Percentiles rank a stretch among this genome's conserved stretches.
Conservation (phyloP, 495 filamentous ascomycete genomes). For the Parachaetomium inaequale region DNA sequence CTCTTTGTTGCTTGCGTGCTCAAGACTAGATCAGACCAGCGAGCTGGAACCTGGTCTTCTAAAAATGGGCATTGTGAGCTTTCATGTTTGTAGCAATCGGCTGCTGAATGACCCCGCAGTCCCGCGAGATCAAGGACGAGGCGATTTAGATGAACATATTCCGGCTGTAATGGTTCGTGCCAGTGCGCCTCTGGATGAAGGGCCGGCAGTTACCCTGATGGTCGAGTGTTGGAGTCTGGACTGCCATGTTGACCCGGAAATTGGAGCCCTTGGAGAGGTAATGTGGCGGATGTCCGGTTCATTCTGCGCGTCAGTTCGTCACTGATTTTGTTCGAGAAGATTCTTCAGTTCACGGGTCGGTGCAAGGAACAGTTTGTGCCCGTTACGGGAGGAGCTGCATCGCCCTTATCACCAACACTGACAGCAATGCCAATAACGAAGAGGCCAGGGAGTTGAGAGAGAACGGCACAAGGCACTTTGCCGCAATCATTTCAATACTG, state of each 20-base stretch:
- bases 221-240: background rate
- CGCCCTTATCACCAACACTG: background rate
- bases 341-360: too few relatives aligned
- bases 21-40: background rate
- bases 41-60: background rate
- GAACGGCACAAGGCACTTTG: background rate
- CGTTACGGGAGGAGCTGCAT: background rate
- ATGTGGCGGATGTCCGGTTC: too few relatives aligned
- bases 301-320: background rate
- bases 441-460: background rate
- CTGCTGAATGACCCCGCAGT: background rate
- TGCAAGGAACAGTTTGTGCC: background rate
- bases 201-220: slow-evolving; percentile 6
- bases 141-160: slow-evolving; percentile 1
- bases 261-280: background rate
- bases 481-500: background rate
- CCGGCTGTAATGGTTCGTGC: background rate
- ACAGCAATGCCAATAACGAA: background rate
- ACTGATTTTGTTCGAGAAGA: too few relatives aligned
- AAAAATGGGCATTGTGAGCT: background rate
- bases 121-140: background rate
- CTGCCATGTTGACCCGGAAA: slow-evolving; percentile 1
- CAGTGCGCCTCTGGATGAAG: background rate
- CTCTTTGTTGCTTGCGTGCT: background rate
- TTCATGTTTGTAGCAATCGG: background rate